phyloP scores from a whole-genome alignment of 352 stramenopile genomes.

The Phytophthora europaea region DNA sequence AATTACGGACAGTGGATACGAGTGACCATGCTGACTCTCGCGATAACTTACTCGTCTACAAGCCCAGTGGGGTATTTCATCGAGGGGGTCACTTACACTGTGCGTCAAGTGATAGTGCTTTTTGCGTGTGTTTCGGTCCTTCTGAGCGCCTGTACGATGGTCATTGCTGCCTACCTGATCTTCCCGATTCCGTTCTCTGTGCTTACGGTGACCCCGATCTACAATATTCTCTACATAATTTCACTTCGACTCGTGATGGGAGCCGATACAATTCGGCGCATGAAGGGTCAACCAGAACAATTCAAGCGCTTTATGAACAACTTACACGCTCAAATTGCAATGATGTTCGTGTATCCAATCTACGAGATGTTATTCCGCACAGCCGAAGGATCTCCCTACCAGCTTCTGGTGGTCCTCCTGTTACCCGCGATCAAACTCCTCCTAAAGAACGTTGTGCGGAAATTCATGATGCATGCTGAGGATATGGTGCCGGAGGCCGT shows the following conservation, averaged over 20 bases:
- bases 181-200: slow-evolving; percentile 26
- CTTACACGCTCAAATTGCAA: slow-evolving; percentile 3
- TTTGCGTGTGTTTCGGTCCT: slow-evolving; percentile 10
- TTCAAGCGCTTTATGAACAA: slow-evolving; percentile 7
- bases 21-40: not conserved
- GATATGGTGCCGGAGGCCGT: slow-evolving; percentile 32
- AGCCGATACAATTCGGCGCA: not conserved
- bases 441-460: slow-evolving; percentile 34
- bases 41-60: slow-evolving; percentile 13
- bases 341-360: slow-evolving; percentile 19
- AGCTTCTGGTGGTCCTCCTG: slow-evolving; percentile 27
- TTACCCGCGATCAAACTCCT: slow-evolving; percentile 44
- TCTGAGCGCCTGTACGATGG: slow-evolving; percentile 5
- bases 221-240: slow-evolving; percentile 9
- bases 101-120: slow-evolving; percentile 14
- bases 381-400: slow-evolving; percentile 1
- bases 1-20: slow-evolving; percentile 34
- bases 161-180: slow-evolving; percentile 14
- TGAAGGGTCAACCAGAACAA: slow-evolving; percentile 1
- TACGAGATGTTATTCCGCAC: slow-evolving; percentile 13
- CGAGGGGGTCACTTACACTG: slow-evolving; percentile 1
- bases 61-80: slow-evolving; percentile 9
- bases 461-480: slow-evolving; percentile 21
- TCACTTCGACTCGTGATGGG: slow-evolving; percentile 3
- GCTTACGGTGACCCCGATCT: slow-evolving; percentile 14